Evolutionary conservation across 768 basidiomycete genomes (phyloP).

Genomic region (Agaricus subrufescens): DNA sequence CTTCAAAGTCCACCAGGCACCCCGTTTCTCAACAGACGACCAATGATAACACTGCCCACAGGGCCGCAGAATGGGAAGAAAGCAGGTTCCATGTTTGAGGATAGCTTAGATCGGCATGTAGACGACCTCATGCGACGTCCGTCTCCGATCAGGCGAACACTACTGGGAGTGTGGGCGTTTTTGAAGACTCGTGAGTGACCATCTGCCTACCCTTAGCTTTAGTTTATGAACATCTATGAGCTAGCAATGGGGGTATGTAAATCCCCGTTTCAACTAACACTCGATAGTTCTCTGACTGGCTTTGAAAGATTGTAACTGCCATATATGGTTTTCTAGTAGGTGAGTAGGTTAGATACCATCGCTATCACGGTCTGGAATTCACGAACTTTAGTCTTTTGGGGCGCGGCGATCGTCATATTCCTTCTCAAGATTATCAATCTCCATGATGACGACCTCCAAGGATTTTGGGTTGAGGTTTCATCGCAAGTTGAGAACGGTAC

Average conservation of each 20-base stretch:
- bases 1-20: conserved; percentile 52
- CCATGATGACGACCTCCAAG: conserved; percentile 62
- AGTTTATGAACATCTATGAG: not conserved
- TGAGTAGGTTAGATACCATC: conserved; percentile 20
- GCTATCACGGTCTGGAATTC: conserved; percentile 1
- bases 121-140: conserved; percentile 66
- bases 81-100: conserved; percentile 28
- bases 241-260: conserved; percentile 63
- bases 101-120: conserved; percentile 70
- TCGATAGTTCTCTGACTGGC: not conserved
- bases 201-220: not conserved
- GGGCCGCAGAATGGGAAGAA: conserved; percentile 24
- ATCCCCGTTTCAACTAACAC: not conserved
- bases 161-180: conserved; percentile 77
- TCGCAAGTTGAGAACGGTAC: conserved; percentile 75
- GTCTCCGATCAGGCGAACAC: conserved; percentile 51
- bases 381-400: conserved; percentile 67
- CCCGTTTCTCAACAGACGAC: conserved; percentile 65
- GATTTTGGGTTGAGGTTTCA: conserved; percentile 78
- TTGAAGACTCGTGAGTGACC: conserved; percentile 68
- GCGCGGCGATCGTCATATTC: conserved; percentile 77
- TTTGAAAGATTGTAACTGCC: conserved; percentile 49
- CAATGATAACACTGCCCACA: conserved; percentile 52
- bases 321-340: conserved; percentile 77
- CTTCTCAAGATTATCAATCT: conserved; percentile 64